phyloP scores from a whole-genome alignment of 2,329 filamentous ascomycete species.

The Paracamarosporium sp. region DNA sequence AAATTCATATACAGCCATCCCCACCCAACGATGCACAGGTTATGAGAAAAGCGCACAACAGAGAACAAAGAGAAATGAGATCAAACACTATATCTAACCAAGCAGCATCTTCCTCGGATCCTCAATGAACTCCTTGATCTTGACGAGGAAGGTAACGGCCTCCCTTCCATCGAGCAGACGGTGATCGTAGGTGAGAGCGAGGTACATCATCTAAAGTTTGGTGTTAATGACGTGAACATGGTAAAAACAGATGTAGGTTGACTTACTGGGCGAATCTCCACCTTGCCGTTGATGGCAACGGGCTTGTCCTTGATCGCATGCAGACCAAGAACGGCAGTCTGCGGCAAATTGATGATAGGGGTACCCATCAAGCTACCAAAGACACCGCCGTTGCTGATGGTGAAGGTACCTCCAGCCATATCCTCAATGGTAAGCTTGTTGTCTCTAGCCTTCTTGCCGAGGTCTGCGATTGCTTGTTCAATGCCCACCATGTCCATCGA shows the following conservation, averaged over 20 bases:
- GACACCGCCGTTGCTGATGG: conserved; percentile 95
- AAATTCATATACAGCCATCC: conserved; percentile 1
- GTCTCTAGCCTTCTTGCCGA: conserved; percentile 97
- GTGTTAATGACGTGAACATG: conserved; percentile 14
- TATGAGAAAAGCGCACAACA: background rate
- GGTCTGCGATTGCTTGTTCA: conserved; percentile 87
- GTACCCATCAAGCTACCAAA: conserved; percentile 98
- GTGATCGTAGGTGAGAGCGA: conserved; percentile 97
- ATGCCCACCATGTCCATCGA: conserved; percentile 85
- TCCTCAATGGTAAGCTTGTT: conserved; percentile 98
- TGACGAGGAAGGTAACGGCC: conserved; percentile 94
- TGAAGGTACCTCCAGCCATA: conserved; percentile 98
- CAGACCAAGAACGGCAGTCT: conserved; percentile 87
- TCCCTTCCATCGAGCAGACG: conserved; percentile 93
- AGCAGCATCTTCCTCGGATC: conserved; percentile 92
- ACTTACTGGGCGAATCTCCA: conserved; percentile 82
- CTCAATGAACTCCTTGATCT: conserved; percentile 97
- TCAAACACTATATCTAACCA: conserved; percentile 15
- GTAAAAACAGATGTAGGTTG: background rate
- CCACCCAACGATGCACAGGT: background rate
- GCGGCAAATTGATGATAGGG: conserved; percentile 96
- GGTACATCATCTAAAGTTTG: conserved; percentile 83
- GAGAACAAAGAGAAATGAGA: background rate
- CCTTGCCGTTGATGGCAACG: conserved; percentile 88
- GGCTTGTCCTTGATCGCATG: conserved; percentile 97